Evolutionary conservation across 2,329 filamentous ascomycete genomes (phyloP).

Genomic region (Botryotinia convoluta): DNA sequence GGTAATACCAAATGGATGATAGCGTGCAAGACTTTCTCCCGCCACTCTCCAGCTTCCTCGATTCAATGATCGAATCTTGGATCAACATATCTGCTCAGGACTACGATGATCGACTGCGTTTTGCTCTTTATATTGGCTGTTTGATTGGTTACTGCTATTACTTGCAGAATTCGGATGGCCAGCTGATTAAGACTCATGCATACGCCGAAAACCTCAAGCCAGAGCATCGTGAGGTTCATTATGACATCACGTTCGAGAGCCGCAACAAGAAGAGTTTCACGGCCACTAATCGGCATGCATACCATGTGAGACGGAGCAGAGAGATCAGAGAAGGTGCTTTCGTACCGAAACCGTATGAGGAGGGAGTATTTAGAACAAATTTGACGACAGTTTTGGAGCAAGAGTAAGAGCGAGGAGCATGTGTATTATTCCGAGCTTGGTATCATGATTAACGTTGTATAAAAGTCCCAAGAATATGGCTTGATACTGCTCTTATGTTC

Average conservation of each 20-base stretch:
- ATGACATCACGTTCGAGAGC: not conserved
- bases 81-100: not conserved
- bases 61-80: not conserved
- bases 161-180: not conserved
- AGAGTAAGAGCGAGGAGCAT: not conserved
- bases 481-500: not conserved
- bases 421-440: not conserved
- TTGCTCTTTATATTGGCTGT: not conserved
- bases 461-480: not conserved
- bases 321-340: not conserved
- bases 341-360: not conserved
- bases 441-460: not conserved
- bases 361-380: not conserved
- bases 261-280: not conserved
- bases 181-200: not conserved
- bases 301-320: not conserved
- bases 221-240: not conserved
- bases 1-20: not conserved
- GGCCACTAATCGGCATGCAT: not conserved
- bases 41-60: not conserved
- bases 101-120: not conserved
- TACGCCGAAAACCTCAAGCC: not conserved
- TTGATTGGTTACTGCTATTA: not conserved
- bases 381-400: not conserved
- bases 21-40: not conserved